A percentile compares a stretch with the other conserved stretches of the same genome.
phyloP scores from a whole-genome alignment of 1,139 yeast genomes.

The Candida gigantensis region DNA sequence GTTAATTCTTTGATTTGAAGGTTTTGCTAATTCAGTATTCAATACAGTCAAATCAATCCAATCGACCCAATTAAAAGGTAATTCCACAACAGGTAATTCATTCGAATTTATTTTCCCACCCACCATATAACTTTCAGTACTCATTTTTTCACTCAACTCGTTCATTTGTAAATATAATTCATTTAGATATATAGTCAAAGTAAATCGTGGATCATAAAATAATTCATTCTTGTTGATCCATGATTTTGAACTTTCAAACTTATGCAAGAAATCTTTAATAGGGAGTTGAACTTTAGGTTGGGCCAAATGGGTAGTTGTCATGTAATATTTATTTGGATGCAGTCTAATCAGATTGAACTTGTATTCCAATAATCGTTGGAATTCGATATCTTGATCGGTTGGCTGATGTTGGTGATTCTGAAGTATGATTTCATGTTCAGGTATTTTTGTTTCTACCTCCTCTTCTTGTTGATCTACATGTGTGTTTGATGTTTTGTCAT shows the following conservation, averaged over 20 bases:
- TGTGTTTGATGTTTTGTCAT: too few species aligned
- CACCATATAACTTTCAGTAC: slow-evolving; percentile 11
- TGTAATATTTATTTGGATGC: slow-evolving; percentile 25
- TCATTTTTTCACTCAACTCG: background rate
- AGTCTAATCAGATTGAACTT: slow-evolving; percentile 16
- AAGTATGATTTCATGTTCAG: background rate
- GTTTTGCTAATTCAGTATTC: slow-evolving; percentile 37
- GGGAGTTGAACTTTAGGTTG: slow-evolving; percentile 24
- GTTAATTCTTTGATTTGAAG: slow-evolving; percentile 19
- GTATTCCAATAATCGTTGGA: slow-evolving; percentile 2
- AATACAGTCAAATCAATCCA: slow-evolving; percentile 30
- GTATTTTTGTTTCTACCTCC: too few species aligned
- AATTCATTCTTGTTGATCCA: slow-evolving; percentile 19
- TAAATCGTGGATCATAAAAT: slow-evolving; percentile 47
- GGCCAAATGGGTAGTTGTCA: slow-evolving; percentile 30
- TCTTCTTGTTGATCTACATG: too few species aligned
- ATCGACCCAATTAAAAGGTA: slow-evolving; percentile 39
- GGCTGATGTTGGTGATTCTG: background rate
- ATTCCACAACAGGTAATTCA: slow-evolving; percentile 4
- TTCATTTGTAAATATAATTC: slow-evolving; percentile 21
- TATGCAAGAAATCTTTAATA: slow-evolving; percentile 20
- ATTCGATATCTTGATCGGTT: slow-evolving; percentile 13
- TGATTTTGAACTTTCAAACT: slow-evolving; percentile 11
- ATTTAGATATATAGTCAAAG: slow-evolving; percentile 43
- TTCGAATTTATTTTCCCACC: slow-evolving; percentile 9